These are phyloP conservation scores for Russula sp. DNA, from an alignment of 768 basidiomycete genomes.

Conservation along the genomic window DNA sequence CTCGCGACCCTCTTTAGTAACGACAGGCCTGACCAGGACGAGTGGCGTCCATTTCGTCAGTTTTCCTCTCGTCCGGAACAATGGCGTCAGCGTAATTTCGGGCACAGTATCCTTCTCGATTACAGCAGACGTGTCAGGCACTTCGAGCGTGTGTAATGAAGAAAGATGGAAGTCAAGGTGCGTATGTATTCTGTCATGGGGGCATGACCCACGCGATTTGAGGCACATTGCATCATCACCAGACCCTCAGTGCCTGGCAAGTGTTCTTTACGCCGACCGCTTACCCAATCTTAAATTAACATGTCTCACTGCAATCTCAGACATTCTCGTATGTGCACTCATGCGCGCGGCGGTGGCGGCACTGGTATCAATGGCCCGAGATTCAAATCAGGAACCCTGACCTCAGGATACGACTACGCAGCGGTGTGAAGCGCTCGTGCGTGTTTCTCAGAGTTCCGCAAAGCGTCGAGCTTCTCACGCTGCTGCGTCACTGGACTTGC, in stretches of 20 bases:
- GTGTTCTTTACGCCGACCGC: background rate
- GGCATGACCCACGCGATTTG: background rate
- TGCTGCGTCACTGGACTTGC: background rate
- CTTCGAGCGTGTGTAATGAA: background rate
- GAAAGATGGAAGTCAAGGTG: background rate
- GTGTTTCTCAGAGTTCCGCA: background rate
- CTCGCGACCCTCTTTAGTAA: background rate
- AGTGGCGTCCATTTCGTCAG: slow-evolving; percentile 2
- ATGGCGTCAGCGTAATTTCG: background rate
- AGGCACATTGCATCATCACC: slow-evolving; percentile 14
- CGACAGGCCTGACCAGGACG: background rate
- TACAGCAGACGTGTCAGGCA: background rate
- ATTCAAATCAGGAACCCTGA: background rate
- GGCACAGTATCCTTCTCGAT: background rate
- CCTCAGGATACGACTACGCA: background rate
- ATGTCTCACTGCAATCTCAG: background rate
- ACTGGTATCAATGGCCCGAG: slow-evolving; percentile 1
- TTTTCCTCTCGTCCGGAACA: background rate
- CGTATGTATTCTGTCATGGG: slow-evolving; percentile 2
- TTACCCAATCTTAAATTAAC: background rate
- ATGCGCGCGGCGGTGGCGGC: background rate
- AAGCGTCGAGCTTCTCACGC: background rate
- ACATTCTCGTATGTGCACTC: background rate
- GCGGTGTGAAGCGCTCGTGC: background rate
- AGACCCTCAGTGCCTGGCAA: slow-evolving; percentile 3